Percentiles rank a stretch among this genome's conserved stretches.
Evolutionary conservation across 1,139 yeast genomes (phyloP).

Genomic region (Geotrichum armillariae): DNA sequence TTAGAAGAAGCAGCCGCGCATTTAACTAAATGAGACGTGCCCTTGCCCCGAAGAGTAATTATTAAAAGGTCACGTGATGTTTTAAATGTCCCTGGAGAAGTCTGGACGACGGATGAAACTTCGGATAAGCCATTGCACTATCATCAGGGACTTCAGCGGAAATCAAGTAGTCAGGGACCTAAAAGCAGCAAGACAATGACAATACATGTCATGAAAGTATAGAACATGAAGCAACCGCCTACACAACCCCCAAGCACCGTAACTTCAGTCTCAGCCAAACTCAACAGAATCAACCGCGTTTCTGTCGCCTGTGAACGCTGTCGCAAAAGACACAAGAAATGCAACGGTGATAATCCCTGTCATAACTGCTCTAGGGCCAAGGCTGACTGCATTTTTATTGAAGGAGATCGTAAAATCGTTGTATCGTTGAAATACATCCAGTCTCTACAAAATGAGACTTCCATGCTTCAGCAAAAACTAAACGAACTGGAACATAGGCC

Average conservation of each 20-base stretch:
- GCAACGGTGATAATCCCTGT: conserved; percentile 84
- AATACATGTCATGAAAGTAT: no score
- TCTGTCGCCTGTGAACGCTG: conserved; percentile 58
- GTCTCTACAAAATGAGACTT: conserved; percentile 67
- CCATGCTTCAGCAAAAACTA: conserved; percentile 48
- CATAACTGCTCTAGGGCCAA: conserved; percentile 59
- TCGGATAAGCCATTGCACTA: background rate
- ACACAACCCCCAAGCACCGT: no score
- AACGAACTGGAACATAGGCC: conserved; percentile 24
- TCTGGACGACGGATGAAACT: background rate
- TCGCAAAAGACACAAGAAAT: conserved; percentile 71
- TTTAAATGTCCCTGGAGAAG: background rate
- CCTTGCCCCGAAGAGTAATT: no score
- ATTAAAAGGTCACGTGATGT: no score
- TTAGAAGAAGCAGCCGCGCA: no score
- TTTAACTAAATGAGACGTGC: no score
- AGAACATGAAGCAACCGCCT: no score
- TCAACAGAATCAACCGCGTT: no score
- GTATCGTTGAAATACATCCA: conserved; percentile 73
- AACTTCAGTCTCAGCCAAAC: no score
- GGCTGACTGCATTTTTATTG: conserved; percentile 70
- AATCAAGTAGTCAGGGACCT: background rate
- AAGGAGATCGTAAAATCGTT: conserved; percentile 75
- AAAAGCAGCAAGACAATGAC: background rate
- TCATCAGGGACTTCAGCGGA: background rate